phyloP scores from a whole-genome alignment of 805 yeast genomes.

The Sugiyamaella boreocaroliniensis region DNA sequence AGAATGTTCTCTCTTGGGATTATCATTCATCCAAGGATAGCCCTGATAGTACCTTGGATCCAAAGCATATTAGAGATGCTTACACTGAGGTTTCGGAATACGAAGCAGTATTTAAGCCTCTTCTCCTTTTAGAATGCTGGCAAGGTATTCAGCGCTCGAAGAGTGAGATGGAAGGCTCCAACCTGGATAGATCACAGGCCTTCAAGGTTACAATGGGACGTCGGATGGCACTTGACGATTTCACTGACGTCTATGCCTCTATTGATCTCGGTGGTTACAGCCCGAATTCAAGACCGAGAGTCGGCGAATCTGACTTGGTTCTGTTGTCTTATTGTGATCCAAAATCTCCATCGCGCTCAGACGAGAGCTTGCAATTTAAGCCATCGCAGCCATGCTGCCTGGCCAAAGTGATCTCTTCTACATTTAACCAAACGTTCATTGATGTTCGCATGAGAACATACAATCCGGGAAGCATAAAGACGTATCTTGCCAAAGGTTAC shows the following conservation, averaged over 20 bases:
- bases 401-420: conserved; percentile 51
- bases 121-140: conserved; percentile 87
- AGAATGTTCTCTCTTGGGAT: conserved; percentile 68
- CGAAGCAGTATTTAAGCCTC: conserved; percentile 63
- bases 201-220: conserved; percentile 69
- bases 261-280: conserved; percentile 41
- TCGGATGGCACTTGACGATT: conserved; percentile 75
- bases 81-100: conserved; percentile 63
- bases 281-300: conserved; percentile 43
- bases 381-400: conserved; percentile 45
- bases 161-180: conserved; percentile 41
- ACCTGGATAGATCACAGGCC: conserved; percentile 40
- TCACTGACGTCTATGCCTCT: conserved; percentile 79
- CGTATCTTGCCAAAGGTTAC: conserved; percentile 55
- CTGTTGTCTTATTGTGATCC: conserved; percentile 52
- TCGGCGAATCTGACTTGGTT: conserved; percentile 71
- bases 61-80: conserved; percentile 44
- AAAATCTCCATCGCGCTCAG: conserved; percentile 12
- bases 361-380: conserved; percentile 14
- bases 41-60: conserved; percentile 41
- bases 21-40: conserved; percentile 49
- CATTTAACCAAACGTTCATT: conserved; percentile 44
- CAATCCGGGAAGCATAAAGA: conserved; percentile 41
- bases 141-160: conserved; percentile 74
- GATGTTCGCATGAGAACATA: conserved; percentile 56